Base-by-base conservation (phyloP, 2,329 filamentous ascomycete genomes). In the Thelonectria blattea region DNA sequence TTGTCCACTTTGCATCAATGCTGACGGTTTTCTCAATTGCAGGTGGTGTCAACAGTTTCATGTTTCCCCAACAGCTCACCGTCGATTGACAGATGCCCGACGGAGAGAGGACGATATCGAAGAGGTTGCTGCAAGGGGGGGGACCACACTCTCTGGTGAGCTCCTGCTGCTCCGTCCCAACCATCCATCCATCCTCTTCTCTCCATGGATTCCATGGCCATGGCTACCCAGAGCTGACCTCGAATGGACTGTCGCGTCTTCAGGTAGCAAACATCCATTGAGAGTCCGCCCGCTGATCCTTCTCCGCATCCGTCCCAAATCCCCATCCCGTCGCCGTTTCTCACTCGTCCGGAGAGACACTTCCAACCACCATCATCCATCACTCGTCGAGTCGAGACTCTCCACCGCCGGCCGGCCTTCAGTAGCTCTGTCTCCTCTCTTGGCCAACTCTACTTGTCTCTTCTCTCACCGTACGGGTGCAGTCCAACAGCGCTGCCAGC, bases 41-140 rank as follows among this genome's bases (percentile, higher is more conserved):
- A 55, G 42, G 58, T 56, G 58, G 58, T 56, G 47, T 60, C 52
- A 60, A 41, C 47, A 8, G 58, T 60, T 60, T 60, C 58, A 60
- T 56, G 53, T 43, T 55, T 15, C n/a, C 52, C 39, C 46, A 52
- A 45, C 49, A 43, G 48, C 48, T 41, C 34, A 30, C 55, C 46
- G 30, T 24, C 53, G 46, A 24, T 43, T n/a, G 46, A 42, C 15
- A 22, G 45, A 27, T 14, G 49, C 12, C 14, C 37, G 18, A 20
- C 14, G 30, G 52, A 32, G 46, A 56, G 47, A 49, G 15, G 47
- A 49, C 27, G 30, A 49, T 3, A 37, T n/a, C 10, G 17, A 42
- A 6, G 43, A 39, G 14, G 18, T 42, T 24, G 15, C 56, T 43
- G 50, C 47, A 56, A n/a, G n/a, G n/a, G 49, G 49, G 52, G 43